Base-by-base conservation (phyloP, 495 filamentous ascomycete species). In the Letharia columbiana region DNA sequence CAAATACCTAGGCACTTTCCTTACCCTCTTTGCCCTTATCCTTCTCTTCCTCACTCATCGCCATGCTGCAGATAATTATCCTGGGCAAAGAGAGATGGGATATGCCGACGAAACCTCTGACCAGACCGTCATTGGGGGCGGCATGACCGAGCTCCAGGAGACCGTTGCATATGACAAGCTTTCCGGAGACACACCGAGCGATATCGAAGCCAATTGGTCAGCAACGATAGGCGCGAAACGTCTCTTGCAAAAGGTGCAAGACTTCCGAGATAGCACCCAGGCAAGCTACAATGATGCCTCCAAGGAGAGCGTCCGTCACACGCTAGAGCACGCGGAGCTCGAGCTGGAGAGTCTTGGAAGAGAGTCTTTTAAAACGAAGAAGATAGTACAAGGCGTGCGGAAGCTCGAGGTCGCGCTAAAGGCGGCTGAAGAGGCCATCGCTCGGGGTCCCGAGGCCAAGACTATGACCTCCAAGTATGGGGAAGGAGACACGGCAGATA, bases 121-220 rank as follows among this genome's bases (percentile, higher is more conserved):
- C 23, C 50, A 54, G 50, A 54, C 50, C 23, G 28, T 33, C 13
- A 33, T 54, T 54, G 50, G 28, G 13, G 50, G 50, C 11, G 28
- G 50, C 2, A 54, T 54, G 50, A 54, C 50, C 50, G 50, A 54
- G 23, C 28, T 33, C 23, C 28, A 54, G 23, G 50, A 33, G 13
- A 31, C 50, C 12, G 1, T 17, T 54, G 50, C 33, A 33, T 54
- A 33, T 12, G 28, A 31, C 50, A 54, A 54, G 28, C 23, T 54
- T 54, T 54, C 50, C 2, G 50, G 50, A 54, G 50, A 54, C 50
- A 54, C 50, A 15, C 50, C 50, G n/a, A 54, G 50, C 11, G 50
- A 54, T 17, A 54, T 54, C 13, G 50, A 54, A 33, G 50, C 50
- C 23, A 54, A 54, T 12, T 54, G 50, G 50, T 33, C 15, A 9